Evolutionary conservation across 495 filamentous ascomycete genomes (phyloP).

Genomic region (Durotheca rogersii): DNA sequence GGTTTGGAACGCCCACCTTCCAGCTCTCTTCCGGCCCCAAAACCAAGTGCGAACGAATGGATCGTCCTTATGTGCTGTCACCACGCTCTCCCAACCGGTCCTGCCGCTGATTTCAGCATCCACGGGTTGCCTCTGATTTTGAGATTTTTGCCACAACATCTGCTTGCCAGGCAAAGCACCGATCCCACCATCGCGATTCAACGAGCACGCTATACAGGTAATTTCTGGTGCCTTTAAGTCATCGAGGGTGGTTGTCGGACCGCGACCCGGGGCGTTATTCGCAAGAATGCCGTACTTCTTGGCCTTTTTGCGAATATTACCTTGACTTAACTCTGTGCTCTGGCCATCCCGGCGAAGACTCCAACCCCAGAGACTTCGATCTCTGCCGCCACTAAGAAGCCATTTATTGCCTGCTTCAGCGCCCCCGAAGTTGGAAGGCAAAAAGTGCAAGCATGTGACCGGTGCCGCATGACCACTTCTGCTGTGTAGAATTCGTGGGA

Average conservation of each 20-base stretch:
- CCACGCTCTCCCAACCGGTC: constrained; percentile 94
- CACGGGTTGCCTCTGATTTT: constrained; percentile 55
- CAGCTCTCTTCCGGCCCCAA: constrained; percentile 90
- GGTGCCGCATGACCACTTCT: constrained; percentile 86
- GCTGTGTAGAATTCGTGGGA: constrained; percentile 79
- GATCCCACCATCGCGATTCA: constrained; percentile 92
- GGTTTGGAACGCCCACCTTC: constrained; percentile 89
- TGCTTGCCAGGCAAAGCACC: constrained; percentile 69
- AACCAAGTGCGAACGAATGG: constrained; percentile 91
- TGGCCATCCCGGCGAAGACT: constrained; percentile 93
- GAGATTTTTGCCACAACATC: constrained; percentile 74
- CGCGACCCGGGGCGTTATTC: constrained; percentile 44
- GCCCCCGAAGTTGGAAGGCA: constrained; percentile 83
- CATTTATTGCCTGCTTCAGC: constrained; percentile 90
- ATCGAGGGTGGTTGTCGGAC: constrained; percentile 61
- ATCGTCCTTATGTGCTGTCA: constrained; percentile 90
- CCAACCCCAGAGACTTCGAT: constrained; percentile 91
- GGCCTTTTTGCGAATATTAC: constrained; percentile 75
- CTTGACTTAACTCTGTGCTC: constrained; percentile 90
- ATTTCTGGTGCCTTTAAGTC: constrained; percentile 86
- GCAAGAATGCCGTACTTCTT: constrained; percentile 75
- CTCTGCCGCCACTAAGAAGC: constrained; percentile 84
- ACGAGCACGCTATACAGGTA: constrained; percentile 81
- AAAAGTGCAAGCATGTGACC: constrained; percentile 74
- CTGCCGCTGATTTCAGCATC: constrained; percentile 61